Base-by-base conservation (phyloP, 257 asterid genomes). In the Solanum arcanum region DNA sequence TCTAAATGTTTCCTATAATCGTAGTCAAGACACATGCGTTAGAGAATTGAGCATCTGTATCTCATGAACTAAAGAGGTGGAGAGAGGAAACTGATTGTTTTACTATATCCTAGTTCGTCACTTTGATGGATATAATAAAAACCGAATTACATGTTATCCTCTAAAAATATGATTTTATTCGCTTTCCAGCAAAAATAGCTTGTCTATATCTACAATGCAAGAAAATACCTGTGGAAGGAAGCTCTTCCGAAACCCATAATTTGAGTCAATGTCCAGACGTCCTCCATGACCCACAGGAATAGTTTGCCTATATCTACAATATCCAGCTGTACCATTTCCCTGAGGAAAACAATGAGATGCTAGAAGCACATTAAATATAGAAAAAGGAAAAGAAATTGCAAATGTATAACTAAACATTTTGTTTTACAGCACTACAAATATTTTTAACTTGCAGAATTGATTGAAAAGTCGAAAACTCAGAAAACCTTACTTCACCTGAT, bases 291-390 rank as follows among this genome's bases (percentile, higher is more conserved):
- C 98, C 11, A 93, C 91, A 2, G 98, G 98, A 86, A 96, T 95
- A 29, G 96, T 95, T 87, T 94, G 99, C 66, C 98, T 91, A 68
- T 96, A 96, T 89, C 99, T 90, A 87, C 98, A 95, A 86, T 94
- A 94, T 87, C 98, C 99, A 27, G 96, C 90, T 21, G 98, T 96
- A 46, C 93, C 88, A 86, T 86, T 84, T 75, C 95, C 96, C 98
- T 96, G 87, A 87, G 33, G 33, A 7, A 69, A 87, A 76, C 21
- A 60, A 16, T 66, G 23, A 46, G n/a, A 68, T 15, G 27, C 5
- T 29, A 31, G 35, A 76, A 76, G 83, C 60, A 76, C 60, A 42
- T 42, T n/a, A n/a, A 0, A 23, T 6, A 15, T 31, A 31, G 77
- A 41, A 76, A 2, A 76, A 76, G 1, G 35, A 12, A 76, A 68